Evolutionary conservation across 495 filamentous ascomycete genomes (phyloP).

Genomic region (Barbatosphaeria neglecta): DNA sequence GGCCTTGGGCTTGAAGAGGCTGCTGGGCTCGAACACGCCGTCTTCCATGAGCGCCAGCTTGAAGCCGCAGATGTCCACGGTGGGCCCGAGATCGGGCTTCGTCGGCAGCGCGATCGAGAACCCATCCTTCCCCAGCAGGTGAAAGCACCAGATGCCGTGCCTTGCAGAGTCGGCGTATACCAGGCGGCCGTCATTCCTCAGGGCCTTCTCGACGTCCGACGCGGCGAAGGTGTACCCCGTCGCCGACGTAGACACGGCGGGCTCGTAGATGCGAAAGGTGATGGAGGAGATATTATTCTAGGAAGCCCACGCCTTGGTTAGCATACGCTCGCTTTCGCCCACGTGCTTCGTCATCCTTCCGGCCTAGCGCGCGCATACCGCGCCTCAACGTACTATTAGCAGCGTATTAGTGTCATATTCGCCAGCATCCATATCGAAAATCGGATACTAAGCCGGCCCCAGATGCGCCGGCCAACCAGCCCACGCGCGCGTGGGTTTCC

Average conservation of each 20-base stretch:
- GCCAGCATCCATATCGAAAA: slow-evolving; percentile 40
- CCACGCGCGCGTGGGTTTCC: slow-evolving; percentile 3
- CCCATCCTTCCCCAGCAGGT: slow-evolving; percentile 21
- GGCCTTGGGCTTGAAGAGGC: slow-evolving; percentile 27
- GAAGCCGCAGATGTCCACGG: slow-evolving; percentile 27
- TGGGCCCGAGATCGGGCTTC: slow-evolving; percentile 14
- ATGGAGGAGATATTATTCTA: slow-evolving; percentile 37
- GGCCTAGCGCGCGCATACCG: too few relatives aligned
- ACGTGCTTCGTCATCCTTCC: background rate
- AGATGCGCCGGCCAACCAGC: slow-evolving; percentile 13
- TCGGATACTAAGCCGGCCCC: slow-evolving; percentile 7
- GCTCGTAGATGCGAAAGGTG: slow-evolving; percentile 36
- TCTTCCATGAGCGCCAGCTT: slow-evolving; percentile 28
- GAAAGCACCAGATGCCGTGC: slow-evolving; percentile 42
- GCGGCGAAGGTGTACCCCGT: slow-evolving; percentile 27
- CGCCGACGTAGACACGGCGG: slow-evolving; percentile 22
- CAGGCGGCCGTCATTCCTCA: slow-evolving; percentile 38
- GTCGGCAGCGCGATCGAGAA: slow-evolving; percentile 11
- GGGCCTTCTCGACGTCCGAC: slow-evolving; percentile 30
- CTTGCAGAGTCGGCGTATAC: slow-evolving; percentile 35
- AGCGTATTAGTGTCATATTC: slow-evolving; percentile 43
- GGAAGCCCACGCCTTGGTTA: slow-evolving; percentile 5
- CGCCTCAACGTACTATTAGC: slow-evolving; percentile 37
- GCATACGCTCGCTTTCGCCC: background rate
- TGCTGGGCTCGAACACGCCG: slow-evolving; percentile 32